Base-by-base conservation (phyloP, 345 rosid species). In the Capsella bursapastoris region DNA sequence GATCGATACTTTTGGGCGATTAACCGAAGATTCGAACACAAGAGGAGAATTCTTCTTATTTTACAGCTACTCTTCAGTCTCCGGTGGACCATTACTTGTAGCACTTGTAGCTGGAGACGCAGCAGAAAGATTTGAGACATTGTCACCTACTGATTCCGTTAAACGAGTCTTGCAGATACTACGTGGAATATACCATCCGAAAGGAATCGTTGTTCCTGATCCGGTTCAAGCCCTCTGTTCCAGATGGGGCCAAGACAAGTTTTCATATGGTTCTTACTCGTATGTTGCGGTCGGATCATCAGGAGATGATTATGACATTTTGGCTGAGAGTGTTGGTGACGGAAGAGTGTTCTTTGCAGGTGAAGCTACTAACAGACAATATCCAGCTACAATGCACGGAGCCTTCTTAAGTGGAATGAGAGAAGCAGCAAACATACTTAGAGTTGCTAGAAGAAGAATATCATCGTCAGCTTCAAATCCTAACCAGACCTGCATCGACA, bases 361-460 rank as follows among this genome's bases (percentile, higher is more conserved):
- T 37, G 98, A 95, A 83, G 99, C 99, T 8, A 92, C 99, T 7
- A 95, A 90, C 71, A 90, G 83, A 78, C 96, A 95, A 53, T 89
- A 95, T 78, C 97, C 97, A 9, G 99, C 99, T 13, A 92, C 98
- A 55, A 95, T 95, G 99, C 98, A 95, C 52, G 94, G 98, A 73
- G 99, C 98, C 10, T 89, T 95, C 78, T 80, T 95, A 28, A 95
- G 99, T 51, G 97, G 99, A 52, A 92, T 95, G 99, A 90, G 98
- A 72, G 98, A 95, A 81, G 98, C 98, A 7, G 96, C 98, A 38
- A 89, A 87, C 69, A 90, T 90, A 28, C 84, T 87, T 65, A 86
- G 96, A 74, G 89, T 87, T 65, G 84, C 92, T 28, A 89, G 83
- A 79, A 86, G 85, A 80, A 86, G 96, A 76, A 71, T 84, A 14